A percentile compares a stretch with the other conserved stretches of the same genome.
Conservation (phyloP, 1,284 basidiomycete genomes). For the Pseudozyma flocculosa region DNA sequence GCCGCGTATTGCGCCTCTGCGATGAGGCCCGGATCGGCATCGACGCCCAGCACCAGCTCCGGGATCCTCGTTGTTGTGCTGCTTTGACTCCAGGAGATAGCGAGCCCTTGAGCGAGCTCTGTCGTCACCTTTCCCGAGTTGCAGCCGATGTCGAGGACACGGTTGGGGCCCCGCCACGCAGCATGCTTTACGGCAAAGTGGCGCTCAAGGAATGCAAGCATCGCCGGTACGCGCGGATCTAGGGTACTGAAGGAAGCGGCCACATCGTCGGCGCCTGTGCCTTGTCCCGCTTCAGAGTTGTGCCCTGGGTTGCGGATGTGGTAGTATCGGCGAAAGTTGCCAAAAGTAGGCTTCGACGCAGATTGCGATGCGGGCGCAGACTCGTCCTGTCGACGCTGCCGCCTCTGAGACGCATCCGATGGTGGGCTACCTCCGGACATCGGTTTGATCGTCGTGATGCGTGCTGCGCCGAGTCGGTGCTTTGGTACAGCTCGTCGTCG, state of each 20-base stretch:
- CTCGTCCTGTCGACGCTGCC: too few relatives aligned
- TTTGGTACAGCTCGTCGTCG: too few relatives aligned
- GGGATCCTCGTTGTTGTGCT: not conserved
- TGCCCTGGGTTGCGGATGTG: conserved; percentile 27
- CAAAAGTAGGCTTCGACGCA: conserved; percentile 9
- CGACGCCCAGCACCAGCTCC: conserved; percentile 12
- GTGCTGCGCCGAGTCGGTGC: too few relatives aligned
- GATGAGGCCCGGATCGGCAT: conserved; percentile 23
- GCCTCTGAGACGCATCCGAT: too few relatives aligned
- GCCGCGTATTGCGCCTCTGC: conserved; percentile 8
- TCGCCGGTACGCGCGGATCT: not conserved
- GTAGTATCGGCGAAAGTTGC: conserved; percentile 36
- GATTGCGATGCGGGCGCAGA: not conserved
- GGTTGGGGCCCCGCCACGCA: too few relatives aligned
- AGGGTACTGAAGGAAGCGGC: not conserved
- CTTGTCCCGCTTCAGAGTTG: not conserved
- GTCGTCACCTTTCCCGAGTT: conserved; percentile 26
- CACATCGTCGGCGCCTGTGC: too few relatives aligned
- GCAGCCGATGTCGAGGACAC: conserved; percentile 18
- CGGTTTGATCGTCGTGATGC: too few relatives aligned
- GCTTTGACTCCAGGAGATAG: not conserved
- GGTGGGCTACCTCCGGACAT: too few relatives aligned
- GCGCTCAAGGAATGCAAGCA: not conserved
- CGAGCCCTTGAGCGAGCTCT: conserved; percentile 17
- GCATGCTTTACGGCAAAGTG: not conserved